Base-by-base conservation (phyloP, 106 monocot genomes). In the Dioscorea dumetorum region DNA sequence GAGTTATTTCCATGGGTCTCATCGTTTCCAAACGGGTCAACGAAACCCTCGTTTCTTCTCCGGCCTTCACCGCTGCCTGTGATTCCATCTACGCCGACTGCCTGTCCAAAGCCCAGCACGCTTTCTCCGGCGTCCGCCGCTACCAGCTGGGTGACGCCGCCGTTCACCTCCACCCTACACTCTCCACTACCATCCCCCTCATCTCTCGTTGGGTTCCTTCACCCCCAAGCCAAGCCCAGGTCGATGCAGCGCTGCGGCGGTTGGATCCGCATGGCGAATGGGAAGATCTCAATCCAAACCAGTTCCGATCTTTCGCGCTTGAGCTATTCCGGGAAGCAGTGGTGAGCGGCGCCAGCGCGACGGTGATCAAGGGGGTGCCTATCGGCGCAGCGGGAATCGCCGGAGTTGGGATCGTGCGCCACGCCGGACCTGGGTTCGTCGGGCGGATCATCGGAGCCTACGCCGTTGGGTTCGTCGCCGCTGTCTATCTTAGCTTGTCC, bases 271-370 rank as follows among this genome's bases (percentile, higher is more conserved):
- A 4, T 23, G 63, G 21, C 17, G 41, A 6, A 41, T 41, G 41
- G 41, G 73, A 59, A 13, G 24, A 16, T 13, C 80, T 81, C 21
- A 17, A 4, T 21, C 65, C 65, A 41, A 24, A 12, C 24, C 66
- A 78, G 72, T 87, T 87, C 71, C 59, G 64, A 63, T 65, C 33
- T 41, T 83, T 83, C 77, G 87, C 80, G n/a, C 48, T 62, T 63
- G 83, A 83, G 74, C 77, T 81, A 54, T 78, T 78, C 49, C 24
- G 58, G 20, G 75, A 57, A 18, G 81, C 68, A 22, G 72, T 88
- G 14, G 24, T 81, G 34, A 12, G 52, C 6, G 77, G 72, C 20
- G 84, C 73, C 2, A 64, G 70, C 32, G 23, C 52, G 19, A 75
- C 71, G 32, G 67, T 79, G 21, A 12, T 64, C 18, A 48, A 18